Evolutionary conservation across 768 basidiomycete species (phyloP), one percentile per base, ranked within the genome.

Genomic region (Tulasnella sp.): DNA sequence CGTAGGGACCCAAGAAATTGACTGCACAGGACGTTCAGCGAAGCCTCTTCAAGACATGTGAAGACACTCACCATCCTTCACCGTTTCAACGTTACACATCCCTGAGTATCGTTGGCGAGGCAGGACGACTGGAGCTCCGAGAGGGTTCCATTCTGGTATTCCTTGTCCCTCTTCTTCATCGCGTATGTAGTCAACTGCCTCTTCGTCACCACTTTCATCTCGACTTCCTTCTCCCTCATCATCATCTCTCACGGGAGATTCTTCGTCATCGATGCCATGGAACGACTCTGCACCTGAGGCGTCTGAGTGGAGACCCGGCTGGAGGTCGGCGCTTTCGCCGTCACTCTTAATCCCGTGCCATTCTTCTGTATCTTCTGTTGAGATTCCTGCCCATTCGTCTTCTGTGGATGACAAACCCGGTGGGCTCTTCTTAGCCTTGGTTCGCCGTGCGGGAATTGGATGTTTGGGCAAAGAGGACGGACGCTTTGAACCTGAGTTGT

Each of bases 1-100:
- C 84, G 40, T 69, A 69, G 5, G 83, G 81, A 0, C 90, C 90
- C 36, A 92, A 69, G 66, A 88, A 92, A 67, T 88, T 92, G 35
- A 89, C 89, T 90, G 58, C 0, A 57, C 48, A 53, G 23, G 29
- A 46, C 1, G 17, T 39, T 19, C 23, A 19, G 9, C 34, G 7
- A 53, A 15, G 37, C 51, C 7, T 6, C 4, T 23, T 41, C 15
- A 1, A 15, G 21, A 40, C 12, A 34, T 23, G 1, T 4, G 27
- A 4, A 56, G 21, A 17, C 17, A 65, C 81, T 64, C 61, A 83
- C 90, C 87, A 66, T 92, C 90, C 68, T 94, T 94, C 39, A 89
- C 77, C 0, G 91, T 94, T 60, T 80, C 80, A 0, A 86, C 72
- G 65, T 92, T 94, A 55, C 82, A 79, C 31, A 81, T 79, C 12